Conservation (phyloP, 176 grass and related monocot genomes). For the Bromus sterilis region DNA sequence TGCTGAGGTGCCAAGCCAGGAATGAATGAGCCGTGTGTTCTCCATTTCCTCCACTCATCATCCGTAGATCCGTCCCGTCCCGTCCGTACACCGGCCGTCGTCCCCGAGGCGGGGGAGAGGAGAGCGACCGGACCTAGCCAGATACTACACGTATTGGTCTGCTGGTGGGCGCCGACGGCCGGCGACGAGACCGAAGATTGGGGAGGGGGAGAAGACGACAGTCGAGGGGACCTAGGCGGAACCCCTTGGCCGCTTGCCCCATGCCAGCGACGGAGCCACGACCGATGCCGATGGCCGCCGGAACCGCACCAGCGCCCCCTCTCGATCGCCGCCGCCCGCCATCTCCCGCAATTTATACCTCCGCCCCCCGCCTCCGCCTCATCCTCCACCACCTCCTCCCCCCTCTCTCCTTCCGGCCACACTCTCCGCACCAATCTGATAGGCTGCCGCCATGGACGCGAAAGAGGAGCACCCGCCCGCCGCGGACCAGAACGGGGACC, state of each 20-base stretch:
- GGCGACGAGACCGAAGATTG: neutral
- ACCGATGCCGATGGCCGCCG: slow-evolving; percentile 25
- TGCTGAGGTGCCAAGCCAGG: too few species aligned
- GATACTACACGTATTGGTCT: too few species aligned
- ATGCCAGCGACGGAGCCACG: neutral
- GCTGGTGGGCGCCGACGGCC: neutral
- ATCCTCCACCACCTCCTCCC: neutral
- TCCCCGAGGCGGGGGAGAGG: neutral
- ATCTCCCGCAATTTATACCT: slow-evolving; percentile 11
- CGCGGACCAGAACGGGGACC: neutral
- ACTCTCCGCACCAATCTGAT: neutral
- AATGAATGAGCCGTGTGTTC: too few species aligned
- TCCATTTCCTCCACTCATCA: neutral
- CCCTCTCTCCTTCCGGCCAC: neutral
- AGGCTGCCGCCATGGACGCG: neutral
- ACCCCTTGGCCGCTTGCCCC: too few species aligned
- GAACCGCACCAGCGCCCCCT: neutral
- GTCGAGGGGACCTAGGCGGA: slow-evolving; percentile 22
- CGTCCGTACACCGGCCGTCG: neutral
- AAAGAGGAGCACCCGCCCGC: neutral
- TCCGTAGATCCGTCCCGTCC: neutral
- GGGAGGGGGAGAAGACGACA: neutral
- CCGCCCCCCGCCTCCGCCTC: neutral
- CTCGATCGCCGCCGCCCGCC: slow-evolving; percentile 13
- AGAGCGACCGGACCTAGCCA: neutral